Percentiles rank a stretch among this genome's conserved stretches.
Evolutionary conservation across 495 filamentous ascomycete species (phyloP).

Genomic region (Trichoderma asperelloides): DNA sequence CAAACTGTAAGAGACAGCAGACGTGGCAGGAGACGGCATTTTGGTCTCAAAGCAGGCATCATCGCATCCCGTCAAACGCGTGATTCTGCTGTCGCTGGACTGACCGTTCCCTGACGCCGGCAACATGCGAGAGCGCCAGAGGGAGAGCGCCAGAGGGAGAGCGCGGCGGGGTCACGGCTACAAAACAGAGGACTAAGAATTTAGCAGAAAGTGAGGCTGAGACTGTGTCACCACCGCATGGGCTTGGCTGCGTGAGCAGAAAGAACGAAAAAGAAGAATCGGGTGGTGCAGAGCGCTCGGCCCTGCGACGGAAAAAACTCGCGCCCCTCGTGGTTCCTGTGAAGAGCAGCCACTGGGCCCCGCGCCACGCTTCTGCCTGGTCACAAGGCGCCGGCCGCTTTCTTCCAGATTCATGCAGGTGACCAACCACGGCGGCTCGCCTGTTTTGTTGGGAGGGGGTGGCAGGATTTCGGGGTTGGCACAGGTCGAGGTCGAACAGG

Average conservation of each 20-base stretch:
- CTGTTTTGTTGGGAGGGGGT: not conserved
- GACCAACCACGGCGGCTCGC: not conserved
- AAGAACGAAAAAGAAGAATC: not conserved
- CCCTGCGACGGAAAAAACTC: not conserved
- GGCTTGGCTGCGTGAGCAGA: not conserved
- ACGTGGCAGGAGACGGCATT: not conserved
- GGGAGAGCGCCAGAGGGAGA: not conserved
- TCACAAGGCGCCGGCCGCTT: constrained; percentile 1
- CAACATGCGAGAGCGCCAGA: not conserved
- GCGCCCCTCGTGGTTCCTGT: not conserved
- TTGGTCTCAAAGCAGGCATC: too few species aligned
- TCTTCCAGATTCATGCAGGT: constrained; percentile 1
- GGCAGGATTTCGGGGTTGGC: not conserved
- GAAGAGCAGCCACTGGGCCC: not conserved
- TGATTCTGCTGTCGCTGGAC: too few species aligned
- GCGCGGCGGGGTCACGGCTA: not conserved
- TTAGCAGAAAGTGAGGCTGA: not conserved
- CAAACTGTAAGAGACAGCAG: not conserved
- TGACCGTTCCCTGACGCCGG: too few species aligned
- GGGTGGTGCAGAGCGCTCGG: not conserved
- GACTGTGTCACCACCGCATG: not conserved
- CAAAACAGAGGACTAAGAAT: not conserved
- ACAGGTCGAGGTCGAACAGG: not conserved
- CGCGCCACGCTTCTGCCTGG: constrained; percentile 8
- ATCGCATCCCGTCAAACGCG: too few species aligned